Conservation (phyloP, 345 rosid species). For the Corymbia maculata region DNA sequence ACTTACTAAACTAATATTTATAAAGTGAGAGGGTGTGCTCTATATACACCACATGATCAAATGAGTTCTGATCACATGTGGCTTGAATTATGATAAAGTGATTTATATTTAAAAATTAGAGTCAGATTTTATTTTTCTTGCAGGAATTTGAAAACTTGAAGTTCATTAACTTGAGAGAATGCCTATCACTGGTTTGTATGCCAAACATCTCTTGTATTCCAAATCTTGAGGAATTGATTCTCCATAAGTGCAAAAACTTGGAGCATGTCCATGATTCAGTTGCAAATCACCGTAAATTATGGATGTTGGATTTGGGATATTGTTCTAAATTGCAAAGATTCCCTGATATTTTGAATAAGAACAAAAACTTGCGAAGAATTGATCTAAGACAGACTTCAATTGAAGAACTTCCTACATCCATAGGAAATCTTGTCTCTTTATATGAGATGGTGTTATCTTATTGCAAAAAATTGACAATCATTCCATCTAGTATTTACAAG, state of each 20-base stretch:
- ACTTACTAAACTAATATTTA: too few relatives aligned
- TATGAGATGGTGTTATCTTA: fast-evolving
- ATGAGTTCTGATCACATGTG: not conserved
- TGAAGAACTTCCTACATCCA: not conserved
- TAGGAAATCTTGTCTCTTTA: not conserved
- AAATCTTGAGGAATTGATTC: fast-evolving
- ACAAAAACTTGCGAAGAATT: fast-evolving
- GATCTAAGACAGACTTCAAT: fast-evolving
- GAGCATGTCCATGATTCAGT: not conserved
- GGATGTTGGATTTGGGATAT: fast-evolving
- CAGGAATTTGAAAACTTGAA: not conserved
- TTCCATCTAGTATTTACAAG: not conserved
- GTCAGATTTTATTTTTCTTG: not conserved
- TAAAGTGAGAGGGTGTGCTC: fast-evolving
- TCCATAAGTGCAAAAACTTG: not conserved
- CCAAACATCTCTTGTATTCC: not conserved
- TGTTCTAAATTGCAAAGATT: not conserved
- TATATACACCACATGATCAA: not conserved
- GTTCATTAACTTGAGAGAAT: fast-evolving
- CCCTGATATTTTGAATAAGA: not conserved
- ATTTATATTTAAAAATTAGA: not conserved
- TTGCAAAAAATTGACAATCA: not conserved
- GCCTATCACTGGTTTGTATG: fast-evolving
- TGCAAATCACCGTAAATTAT: not conserved
- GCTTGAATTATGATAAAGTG: not conserved